These are phyloP conservation scores for Chrysosporium keratinophilum DNA, from an alignment of 2,329 filamentous ascomycete species.

Conservation along the genomic window DNA sequence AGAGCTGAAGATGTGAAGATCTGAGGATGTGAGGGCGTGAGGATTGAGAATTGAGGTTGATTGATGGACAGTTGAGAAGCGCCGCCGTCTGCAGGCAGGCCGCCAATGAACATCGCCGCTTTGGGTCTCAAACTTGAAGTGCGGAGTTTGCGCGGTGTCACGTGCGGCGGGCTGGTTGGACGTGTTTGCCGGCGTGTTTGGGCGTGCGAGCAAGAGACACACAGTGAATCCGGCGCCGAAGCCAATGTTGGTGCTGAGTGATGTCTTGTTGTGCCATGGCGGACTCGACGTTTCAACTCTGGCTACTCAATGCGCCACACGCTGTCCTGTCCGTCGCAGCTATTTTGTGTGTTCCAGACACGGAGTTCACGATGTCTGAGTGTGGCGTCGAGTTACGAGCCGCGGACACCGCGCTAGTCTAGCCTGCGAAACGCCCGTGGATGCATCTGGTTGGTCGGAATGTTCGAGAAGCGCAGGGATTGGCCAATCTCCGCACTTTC, in stretches of 20 bases:
- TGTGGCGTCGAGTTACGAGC: too few species aligned
- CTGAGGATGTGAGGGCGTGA: not conserved
- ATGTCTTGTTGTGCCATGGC: too few species aligned
- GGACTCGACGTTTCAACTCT: too few species aligned
- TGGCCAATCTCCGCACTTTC: not conserved
- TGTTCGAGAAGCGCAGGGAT: not conserved
- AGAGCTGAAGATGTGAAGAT: not conserved
- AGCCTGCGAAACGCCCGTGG: not conserved
- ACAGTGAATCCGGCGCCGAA: not conserved
- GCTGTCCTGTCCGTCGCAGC: too few species aligned
- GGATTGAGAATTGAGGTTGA: not conserved
- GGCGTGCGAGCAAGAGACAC: not conserved
- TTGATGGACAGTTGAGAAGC: not conserved
- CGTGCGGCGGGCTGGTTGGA: not conserved
- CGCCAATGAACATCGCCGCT: constrained; percentile 3
- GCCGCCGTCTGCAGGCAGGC: not conserved
- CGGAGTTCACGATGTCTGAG: too few species aligned
- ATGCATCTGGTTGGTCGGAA: not conserved
- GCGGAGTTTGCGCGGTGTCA: constrained; percentile 6
- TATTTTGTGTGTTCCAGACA: too few species aligned
- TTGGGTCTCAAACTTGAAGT: constrained; percentile 1
- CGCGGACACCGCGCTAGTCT: too few species aligned
- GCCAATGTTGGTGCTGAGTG: too few species aligned
- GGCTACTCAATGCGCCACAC: too few species aligned
- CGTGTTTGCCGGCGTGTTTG: not conserved